phyloP scores from a whole-genome alignment of 148 eudicot species.

The Chenopodium album region DNA sequence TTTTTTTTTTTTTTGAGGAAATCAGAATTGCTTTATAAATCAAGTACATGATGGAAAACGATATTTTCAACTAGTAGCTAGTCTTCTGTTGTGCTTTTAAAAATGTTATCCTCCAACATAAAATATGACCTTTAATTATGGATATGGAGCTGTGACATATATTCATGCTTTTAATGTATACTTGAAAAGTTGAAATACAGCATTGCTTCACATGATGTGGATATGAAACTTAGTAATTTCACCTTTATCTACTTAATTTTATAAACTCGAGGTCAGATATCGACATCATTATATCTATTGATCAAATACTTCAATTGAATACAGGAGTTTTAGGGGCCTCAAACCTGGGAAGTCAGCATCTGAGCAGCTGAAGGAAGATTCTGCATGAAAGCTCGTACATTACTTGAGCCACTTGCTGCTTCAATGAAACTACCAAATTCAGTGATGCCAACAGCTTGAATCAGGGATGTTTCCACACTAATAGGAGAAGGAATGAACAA shows the following conservation, averaged over 20 bases:
- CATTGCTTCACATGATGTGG: background rate
- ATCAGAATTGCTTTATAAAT: too few species aligned
- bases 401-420: slow-evolving; percentile 53
- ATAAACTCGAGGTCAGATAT: background rate
- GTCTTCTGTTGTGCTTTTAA: background rate
- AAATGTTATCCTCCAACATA: background rate
- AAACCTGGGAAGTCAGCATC: slow-evolving; percentile 47
- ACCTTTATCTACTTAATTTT: background rate
- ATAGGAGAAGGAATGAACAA: slow-evolving; percentile 55
- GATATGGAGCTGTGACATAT: background rate
- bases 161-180: background rate
- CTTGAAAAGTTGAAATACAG: background rate
- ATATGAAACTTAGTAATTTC: background rate
- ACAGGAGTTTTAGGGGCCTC: background rate
- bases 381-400: slow-evolving; percentile 28
- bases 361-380: slow-evolving; percentile 26
- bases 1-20: too few species aligned
- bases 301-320: background rate
- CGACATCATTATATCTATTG: background rate
- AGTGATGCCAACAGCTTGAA: slow-evolving; percentile 76
- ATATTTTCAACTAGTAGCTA: background rate
- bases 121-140: background rate
- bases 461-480: slow-evolving; percentile 59
- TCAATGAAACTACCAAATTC: slow-evolving; percentile 54
- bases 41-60: too few species aligned